Conservation (phyloP, 2,329 filamentous ascomycete species). For the Graphilbum fragrans region DNA sequence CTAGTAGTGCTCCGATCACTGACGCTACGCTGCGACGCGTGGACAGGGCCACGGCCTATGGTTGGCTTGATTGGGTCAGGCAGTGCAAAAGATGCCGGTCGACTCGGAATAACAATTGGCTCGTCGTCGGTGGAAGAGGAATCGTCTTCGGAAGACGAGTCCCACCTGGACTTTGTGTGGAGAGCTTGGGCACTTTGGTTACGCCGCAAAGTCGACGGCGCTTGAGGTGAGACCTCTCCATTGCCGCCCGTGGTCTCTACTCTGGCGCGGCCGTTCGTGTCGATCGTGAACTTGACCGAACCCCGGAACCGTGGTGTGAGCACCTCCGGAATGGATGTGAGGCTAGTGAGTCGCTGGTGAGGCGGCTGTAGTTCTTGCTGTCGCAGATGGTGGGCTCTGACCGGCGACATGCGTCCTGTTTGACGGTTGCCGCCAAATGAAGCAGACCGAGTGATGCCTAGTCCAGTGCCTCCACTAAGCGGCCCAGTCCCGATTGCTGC, state of each 20-base stretch:
- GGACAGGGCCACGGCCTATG: conserved; percentile 31
- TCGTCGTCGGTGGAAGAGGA: conserved; percentile 52
- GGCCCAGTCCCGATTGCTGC: conserved; percentile 14
- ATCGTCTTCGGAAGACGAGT: conserved; percentile 33
- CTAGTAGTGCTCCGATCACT: conserved; percentile 37
- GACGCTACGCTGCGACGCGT: conserved; percentile 28
- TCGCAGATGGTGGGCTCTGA: conserved; percentile 37
- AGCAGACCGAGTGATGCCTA: conserved; percentile 22
- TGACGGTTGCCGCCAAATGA: conserved; percentile 22
- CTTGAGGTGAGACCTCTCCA: conserved; percentile 12
- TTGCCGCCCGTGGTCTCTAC: conserved; percentile 35
- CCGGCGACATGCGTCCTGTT: conserved; percentile 37
- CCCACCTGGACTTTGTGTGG: conserved; percentile 19
- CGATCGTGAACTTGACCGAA: conserved; percentile 51
- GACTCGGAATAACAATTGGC: conserved; percentile 51
- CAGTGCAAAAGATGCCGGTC: conserved; percentile 44
- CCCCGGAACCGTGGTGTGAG: conserved; percentile 30
- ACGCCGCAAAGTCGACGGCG: conserved; percentile 8
- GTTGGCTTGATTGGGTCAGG: conserved; percentile 38
- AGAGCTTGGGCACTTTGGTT: conserved; percentile 13
- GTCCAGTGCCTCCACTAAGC: conserved; percentile 8
- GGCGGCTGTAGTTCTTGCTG: conserved; percentile 17
- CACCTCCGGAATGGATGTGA: conserved; percentile 45
- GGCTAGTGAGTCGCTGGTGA: conserved; percentile 35
- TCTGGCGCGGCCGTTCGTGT: conserved; percentile 45